Percentiles rank a stretch among this genome's conserved stretches.
Conservation (phyloP, 2,329 filamentous ascomycete genomes). For the Ambrosiella cleistominuta region DNA sequence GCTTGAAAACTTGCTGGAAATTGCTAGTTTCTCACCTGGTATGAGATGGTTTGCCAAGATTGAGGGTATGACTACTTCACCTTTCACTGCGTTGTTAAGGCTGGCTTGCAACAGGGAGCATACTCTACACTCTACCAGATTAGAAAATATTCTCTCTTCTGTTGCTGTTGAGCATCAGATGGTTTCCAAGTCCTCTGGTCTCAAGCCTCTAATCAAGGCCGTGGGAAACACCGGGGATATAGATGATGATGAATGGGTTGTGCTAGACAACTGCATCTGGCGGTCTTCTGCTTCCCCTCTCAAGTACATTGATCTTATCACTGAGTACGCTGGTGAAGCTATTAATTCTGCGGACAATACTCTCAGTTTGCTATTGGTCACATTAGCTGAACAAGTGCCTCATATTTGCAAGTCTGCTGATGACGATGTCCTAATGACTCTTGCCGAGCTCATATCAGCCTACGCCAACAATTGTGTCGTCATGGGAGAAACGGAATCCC, state of each 20-base stretch:
- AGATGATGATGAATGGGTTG: constrained; percentile 41
- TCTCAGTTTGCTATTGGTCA: constrained; percentile 48
- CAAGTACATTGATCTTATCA: constrained; percentile 61
- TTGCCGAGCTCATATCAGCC: constrained; percentile 40
- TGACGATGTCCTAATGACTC: constrained; percentile 24
- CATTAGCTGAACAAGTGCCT: constrained; percentile 60
- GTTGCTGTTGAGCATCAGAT: constrained; percentile 11
- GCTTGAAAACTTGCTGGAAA: constrained; percentile 61
- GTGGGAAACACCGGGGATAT: constrained; percentile 12
- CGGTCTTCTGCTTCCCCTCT: constrained; percentile 60
- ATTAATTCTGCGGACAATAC: constrained; percentile 15
- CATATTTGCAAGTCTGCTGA: constrained; percentile 41
- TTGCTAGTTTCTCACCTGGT: constrained; percentile 62
- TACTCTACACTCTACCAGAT: constrained; percentile 9
- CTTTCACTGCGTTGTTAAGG: constrained; percentile 53
- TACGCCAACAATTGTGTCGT: constrained; percentile 37
- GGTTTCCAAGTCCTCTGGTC: constrained; percentile 8
- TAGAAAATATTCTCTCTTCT: constrained; percentile 8
- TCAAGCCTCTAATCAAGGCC: constrained; percentile 9
- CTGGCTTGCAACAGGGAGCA: constrained; percentile 18
- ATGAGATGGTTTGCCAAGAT: constrained; percentile 83
- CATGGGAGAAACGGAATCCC: constrained; percentile 26
- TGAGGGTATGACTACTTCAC: constrained; percentile 44
- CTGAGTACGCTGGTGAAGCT: constrained; percentile 24
- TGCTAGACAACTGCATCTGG: constrained; percentile 67